These are phyloP conservation scores for Monosporozyma aerobia DNA, from an alignment of 805 yeast genomes.

Conservation along the genomic window DNA sequence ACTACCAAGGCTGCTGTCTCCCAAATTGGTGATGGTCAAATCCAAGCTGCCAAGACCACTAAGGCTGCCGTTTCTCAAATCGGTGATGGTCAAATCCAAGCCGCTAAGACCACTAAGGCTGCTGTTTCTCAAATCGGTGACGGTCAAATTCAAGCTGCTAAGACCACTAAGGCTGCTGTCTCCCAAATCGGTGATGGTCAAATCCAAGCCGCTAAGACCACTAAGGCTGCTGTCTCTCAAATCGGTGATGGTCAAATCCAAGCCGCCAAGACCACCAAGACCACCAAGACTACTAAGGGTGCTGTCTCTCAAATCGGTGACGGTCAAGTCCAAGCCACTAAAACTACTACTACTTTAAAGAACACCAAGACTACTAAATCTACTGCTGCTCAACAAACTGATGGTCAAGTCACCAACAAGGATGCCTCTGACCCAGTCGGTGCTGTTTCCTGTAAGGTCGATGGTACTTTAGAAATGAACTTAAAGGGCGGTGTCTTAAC, in stretches of 20 bases:
- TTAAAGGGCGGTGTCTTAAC: constrained; percentile 43
- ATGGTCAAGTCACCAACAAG: constrained; percentile 22
- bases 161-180: constrained; percentile 23
- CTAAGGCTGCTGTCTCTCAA: constrained; percentile 42
- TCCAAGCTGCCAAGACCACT: constrained; percentile 25
- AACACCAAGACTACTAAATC: constrained; percentile 31
- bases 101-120: constrained; percentile 29
- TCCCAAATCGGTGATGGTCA: constrained; percentile 49
- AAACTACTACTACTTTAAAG: no score
- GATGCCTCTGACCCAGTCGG: constrained; percentile 29
- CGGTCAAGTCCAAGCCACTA: constrained; percentile 42
- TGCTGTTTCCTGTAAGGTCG: constrained; percentile 37
- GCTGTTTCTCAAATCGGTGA: constrained; percentile 8
- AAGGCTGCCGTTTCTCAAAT: constrained; percentile 40
- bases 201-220: constrained; percentile 30
- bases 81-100: constrained; percentile 54
- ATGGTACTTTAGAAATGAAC: constrained; percentile 46
- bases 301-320: constrained; percentile 40
- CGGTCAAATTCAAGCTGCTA: constrained; percentile 24
- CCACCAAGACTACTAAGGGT: constrained; percentile 27
- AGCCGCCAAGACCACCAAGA: constrained; percentile 25
- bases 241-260: constrained; percentile 49
- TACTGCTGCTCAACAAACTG: constrained; percentile 26
- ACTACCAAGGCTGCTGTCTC: constrained; percentile 23
- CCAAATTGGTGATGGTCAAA: constrained; percentile 33